Conservation (phyloP, 176 grass and related monocot species). For the Zoysia pacifica region DNA sequence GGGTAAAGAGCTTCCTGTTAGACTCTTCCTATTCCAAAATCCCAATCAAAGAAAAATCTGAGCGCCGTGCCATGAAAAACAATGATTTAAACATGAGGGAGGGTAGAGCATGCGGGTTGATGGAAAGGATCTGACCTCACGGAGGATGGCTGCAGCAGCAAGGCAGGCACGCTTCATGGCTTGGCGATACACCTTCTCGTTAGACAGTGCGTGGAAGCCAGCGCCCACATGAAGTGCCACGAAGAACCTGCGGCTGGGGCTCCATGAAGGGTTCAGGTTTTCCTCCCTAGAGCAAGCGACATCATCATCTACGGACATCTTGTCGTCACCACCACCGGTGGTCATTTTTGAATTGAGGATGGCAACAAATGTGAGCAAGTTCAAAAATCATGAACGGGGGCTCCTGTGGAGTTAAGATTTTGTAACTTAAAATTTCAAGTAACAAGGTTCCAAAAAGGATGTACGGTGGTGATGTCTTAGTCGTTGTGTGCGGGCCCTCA, state of each 20-base stretch:
- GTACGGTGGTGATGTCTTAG: background rate
- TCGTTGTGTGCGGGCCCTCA: background rate
- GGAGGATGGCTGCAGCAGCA: conserved; percentile 64
- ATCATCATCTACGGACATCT: background rate
- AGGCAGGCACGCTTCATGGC: conserved; percentile 86
- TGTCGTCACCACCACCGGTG: background rate
- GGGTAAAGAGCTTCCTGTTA: background rate
- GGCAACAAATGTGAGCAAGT: background rate
- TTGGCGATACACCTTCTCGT: conserved; percentile 70
- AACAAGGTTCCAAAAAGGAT: background rate
- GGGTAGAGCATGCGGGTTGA: background rate
- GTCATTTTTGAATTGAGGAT: background rate
- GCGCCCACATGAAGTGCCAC: conserved; percentile 85
- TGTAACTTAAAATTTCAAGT: background rate
- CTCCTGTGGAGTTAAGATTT: background rate
- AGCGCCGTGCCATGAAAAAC: background rate
- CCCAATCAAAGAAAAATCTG: conserved; percentile 7
- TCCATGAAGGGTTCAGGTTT: background rate
- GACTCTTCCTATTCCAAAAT: background rate
- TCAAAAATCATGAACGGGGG: background rate
- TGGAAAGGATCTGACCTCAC: conserved; percentile 34
- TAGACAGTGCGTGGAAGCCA: conserved; percentile 76
- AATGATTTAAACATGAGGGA: background rate
- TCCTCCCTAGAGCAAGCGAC: conserved; percentile 12
- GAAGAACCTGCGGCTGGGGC: conserved; percentile 47